Conservation (phyloP, 192 early-diverging fungal genomes). For the Podila epigama region DNA sequence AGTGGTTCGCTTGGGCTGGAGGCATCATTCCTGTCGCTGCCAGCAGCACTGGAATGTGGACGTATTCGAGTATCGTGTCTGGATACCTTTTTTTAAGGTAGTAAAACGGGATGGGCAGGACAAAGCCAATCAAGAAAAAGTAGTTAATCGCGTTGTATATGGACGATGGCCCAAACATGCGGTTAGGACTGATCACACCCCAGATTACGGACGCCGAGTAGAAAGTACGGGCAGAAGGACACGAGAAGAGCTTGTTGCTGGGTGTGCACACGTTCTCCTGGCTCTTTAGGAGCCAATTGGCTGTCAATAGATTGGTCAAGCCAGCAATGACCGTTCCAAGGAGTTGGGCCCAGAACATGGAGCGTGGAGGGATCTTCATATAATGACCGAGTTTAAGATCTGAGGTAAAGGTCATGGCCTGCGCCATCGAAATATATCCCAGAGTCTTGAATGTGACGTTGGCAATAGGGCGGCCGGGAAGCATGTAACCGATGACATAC, state of each 20-base stretch:
- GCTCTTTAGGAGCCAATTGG: conserved; percentile 48
- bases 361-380: neutral
- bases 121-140: conserved; percentile 55
- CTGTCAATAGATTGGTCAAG: conserved; percentile 54
- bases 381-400: conserved; percentile 69
- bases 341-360: conserved; percentile 65
- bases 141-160: conserved; percentile 40
- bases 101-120: conserved; percentile 62
- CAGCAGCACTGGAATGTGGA: conserved; percentile 62
- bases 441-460: conserved; percentile 64
- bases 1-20: conserved; percentile 52
- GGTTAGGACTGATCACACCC: conserved; percentile 70
- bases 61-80: conserved; percentile 35
- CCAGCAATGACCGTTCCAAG: conserved; percentile 61
- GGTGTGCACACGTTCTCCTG: conserved; percentile 45
- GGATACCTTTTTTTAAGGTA: conserved; percentile 58
- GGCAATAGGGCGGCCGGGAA: conserved; percentile 56
- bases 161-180: conserved; percentile 57
- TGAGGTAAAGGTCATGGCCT: conserved; percentile 72
- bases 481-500: conserved; percentile 60
- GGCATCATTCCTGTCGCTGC: conserved; percentile 56
- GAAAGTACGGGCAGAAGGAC: conserved; percentile 56
- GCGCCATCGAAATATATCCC: conserved; percentile 62
- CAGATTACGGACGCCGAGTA: conserved; percentile 70
- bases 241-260: conserved; percentile 47